A percentile compares a stretch with the other conserved stretches of the same genome.
Evolutionary conservation across 2,329 filamentous ascomycete genomes (phyloP).

Genomic region (Phyllosticta citribraziliensis): DNA sequence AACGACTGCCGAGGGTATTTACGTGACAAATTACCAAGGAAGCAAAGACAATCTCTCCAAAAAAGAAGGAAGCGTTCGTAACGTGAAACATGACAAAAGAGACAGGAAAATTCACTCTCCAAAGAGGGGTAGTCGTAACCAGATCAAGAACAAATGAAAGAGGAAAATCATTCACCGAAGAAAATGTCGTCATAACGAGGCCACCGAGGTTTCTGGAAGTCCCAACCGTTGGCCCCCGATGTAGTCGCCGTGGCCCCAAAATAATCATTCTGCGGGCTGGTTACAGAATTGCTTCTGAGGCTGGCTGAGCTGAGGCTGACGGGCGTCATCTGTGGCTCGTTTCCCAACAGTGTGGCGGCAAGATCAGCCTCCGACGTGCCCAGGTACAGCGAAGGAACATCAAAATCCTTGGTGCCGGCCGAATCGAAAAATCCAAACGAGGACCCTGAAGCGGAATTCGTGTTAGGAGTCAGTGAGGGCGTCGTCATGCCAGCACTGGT

Average conservation of each 20-base stretch:
- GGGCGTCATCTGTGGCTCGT: neutral
- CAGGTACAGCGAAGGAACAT: neutral
- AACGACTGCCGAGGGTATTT: neutral
- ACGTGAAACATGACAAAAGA: neutral
- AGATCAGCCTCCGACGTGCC: neutral
- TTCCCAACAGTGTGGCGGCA: neutral
- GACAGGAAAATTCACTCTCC: neutral
- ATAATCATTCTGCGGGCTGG: neutral
- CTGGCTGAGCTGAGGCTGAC: neutral
- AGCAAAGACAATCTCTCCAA: neutral
- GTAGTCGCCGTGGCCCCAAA: neutral
- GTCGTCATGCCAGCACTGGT: neutral
- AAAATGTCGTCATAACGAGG: neutral
- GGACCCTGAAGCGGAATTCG: neutral
- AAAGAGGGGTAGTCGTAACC: too few relatives aligned
- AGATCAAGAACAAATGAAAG: neutral
- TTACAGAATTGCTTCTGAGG: neutral
- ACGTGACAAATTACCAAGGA: neutral
- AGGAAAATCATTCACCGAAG: neutral
- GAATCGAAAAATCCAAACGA: neutral
- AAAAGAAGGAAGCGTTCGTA: neutral
- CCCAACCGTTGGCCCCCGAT: neutral
- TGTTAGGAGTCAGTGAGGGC: neutral
- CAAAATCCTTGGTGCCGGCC: neutral
- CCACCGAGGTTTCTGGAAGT: neutral